Conservation (phyloP, 768 basidiomycete genomes). For the Kondoa subrosea region DNA sequence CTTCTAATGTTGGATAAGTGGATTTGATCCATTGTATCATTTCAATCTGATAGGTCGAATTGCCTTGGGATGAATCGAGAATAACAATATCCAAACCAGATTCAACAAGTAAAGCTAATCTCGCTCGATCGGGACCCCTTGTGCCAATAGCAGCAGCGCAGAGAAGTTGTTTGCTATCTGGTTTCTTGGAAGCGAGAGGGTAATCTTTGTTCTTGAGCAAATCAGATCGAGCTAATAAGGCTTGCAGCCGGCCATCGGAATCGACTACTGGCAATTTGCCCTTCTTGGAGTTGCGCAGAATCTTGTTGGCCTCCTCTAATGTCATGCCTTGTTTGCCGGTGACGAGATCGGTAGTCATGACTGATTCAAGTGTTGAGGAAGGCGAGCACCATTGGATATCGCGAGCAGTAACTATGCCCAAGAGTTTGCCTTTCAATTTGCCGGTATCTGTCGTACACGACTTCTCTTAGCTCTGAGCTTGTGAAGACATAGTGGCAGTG, state of each 20-base stretch:
- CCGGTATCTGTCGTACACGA: slow-evolving; percentile 56
- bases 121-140: slow-evolving; percentile 66
- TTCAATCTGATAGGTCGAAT: slow-evolving; percentile 80
- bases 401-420: slow-evolving; percentile 90
- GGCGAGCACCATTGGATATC: slow-evolving; percentile 82
- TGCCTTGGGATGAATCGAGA: slow-evolving; percentile 91
- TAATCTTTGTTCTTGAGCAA: slow-evolving; percentile 93
- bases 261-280: slow-evolving; percentile 86
- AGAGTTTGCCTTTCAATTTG: slow-evolving; percentile 67
- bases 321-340: slow-evolving; percentile 78
- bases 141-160: slow-evolving; percentile 93
- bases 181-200: slow-evolving; percentile 82
- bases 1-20: slow-evolving; percentile 67
- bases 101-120: slow-evolving; percentile 68
- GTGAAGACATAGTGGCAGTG: no score
- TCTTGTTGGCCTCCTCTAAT: slow-evolving; percentile 74
- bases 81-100: slow-evolving; percentile 91
- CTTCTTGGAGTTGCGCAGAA: slow-evolving; percentile 90
- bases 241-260: slow-evolving; percentile 46
- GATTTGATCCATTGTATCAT: slow-evolving; percentile 88
- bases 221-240: slow-evolving; percentile 89
- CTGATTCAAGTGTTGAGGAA: slow-evolving; percentile 47
- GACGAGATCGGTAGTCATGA: slow-evolving; percentile 73
- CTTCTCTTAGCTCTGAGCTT: background rate
- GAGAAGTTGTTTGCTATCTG: slow-evolving; percentile 81